Percentiles rank a stretch among this genome's conserved stretches.
phyloP scores from a whole-genome alignment of 202 grass and related monocot genomes.

The Eragrostis tef region DNA sequence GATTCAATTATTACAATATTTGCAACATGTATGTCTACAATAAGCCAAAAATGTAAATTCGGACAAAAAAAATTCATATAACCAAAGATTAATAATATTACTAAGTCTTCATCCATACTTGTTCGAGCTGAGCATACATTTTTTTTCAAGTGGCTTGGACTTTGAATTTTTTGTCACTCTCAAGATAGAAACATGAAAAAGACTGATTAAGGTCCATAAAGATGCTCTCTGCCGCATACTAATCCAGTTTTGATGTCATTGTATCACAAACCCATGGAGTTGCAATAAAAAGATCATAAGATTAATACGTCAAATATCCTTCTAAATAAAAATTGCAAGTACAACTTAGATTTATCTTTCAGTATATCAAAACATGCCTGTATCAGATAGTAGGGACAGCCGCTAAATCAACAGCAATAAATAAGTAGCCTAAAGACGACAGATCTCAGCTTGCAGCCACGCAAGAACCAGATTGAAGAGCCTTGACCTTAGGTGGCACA shows the following conservation, averaged over 20 bases:
- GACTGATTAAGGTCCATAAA: neutral
- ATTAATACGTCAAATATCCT: neutral
- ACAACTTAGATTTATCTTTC: neutral
- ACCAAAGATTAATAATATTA: too few relatives aligned
- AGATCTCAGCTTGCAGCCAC: neutral
- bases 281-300: neutral
- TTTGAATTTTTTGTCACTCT: neutral
- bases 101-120: too few relatives aligned
- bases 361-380: neutral
- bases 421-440: neutral
- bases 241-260: neutral
- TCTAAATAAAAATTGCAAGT: neutral
- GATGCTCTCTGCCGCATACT: neutral
- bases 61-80: too few relatives aligned
- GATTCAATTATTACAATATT: too few relatives aligned
- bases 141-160: neutral
- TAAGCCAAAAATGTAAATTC: too few relatives aligned
- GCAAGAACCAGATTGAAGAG: slow-evolving; percentile 21
- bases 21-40: too few relatives aligned
- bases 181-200: neutral
- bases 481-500: slow-evolving; percentile 49
- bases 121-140: too few relatives aligned
- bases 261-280: neutral
- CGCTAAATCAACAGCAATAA: neutral
- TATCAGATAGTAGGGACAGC: neutral